phyloP scores from a whole-genome alignment of 768 basidiomycete species.

The Candolleomyces aberdarensis region DNA sequence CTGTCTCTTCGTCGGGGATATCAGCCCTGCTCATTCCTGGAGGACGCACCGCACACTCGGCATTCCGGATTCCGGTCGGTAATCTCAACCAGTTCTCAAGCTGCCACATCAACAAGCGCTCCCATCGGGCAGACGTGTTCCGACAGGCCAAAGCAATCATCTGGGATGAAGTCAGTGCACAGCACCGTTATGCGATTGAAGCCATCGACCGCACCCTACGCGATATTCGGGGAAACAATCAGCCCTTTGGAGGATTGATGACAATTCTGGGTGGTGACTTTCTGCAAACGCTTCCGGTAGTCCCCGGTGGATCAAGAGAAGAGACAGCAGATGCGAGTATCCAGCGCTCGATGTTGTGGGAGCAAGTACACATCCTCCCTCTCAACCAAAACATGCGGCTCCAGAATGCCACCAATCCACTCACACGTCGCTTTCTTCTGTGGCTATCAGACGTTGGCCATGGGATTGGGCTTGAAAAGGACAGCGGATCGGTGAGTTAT shows the following conservation, averaged over 20 bases:
- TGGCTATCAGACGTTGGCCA: conserved; percentile 37
- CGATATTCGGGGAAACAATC: conserved; percentile 23
- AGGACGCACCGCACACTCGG: conserved; percentile 45
- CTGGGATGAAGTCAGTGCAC: conserved; percentile 42
- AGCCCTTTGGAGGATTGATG: conserved; percentile 37
- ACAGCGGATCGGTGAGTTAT: too few species aligned
- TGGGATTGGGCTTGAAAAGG: too few species aligned
- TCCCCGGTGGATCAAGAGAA: conserved; percentile 30
- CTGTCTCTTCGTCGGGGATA: conserved; percentile 50
- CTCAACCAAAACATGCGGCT: conserved; percentile 39
- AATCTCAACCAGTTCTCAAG: too few species aligned
- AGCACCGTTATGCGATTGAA: conserved; percentile 34
- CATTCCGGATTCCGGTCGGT: conserved; percentile 46
- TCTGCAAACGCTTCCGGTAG: conserved; percentile 43
- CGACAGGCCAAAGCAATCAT: too few species aligned
- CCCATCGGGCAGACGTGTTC: too few species aligned
- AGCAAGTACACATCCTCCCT: conserved; percentile 10
- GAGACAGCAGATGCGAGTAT: conserved; percentile 29
- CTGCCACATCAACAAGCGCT: too few species aligned
- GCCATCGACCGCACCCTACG: conserved; percentile 35
- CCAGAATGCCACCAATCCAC: too few species aligned
- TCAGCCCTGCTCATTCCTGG: conserved; percentile 41
- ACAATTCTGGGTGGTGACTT: conserved; percentile 45
- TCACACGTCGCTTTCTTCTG: too few species aligned
- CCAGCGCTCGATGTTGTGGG: conserved; percentile 9